These are phyloP conservation scores for Marchantia polymorpha DNA, from an alignment of 225 moss, liverwort and hornwort species.

Conservation along the genomic window DNA sequence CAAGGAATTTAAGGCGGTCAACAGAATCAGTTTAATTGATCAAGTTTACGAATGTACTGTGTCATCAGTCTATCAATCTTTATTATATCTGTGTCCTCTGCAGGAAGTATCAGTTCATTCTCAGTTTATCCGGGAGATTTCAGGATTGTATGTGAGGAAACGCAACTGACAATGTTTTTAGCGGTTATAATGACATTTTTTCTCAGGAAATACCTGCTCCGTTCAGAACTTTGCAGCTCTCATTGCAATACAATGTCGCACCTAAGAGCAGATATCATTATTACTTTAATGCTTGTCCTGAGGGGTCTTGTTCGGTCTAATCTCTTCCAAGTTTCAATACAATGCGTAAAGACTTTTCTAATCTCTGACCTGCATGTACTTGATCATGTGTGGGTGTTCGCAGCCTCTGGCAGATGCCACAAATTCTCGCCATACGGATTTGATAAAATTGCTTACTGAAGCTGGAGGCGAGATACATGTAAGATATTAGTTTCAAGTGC, in stretches of 20 bases:
- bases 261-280: background rate
- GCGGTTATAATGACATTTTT: background rate
- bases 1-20: background rate
- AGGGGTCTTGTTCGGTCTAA: background rate
- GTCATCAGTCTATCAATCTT: too few relatives aligned
- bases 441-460: conserved; percentile 48
- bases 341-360: too few relatives aligned
- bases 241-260: background rate
- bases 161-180: background rate
- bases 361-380: too few relatives aligned
- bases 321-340: background rate
- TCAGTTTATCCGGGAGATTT: too few relatives aligned
- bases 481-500: too few relatives aligned
- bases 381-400: background rate
- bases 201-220: background rate
- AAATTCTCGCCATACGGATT: conserved; percentile 38
- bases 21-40: background rate
- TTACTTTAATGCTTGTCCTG: background rate
- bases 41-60: background rate
- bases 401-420: conserved; percentile 65
- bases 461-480: conserved; percentile 49
- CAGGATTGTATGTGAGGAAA: too few relatives aligned
- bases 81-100: too few relatives aligned
- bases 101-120: too few relatives aligned
- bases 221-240: background rate